Evolutionary conservation across 768 basidiomycete genomes (phyloP), one percentile per base, ranked within the genome.

Genomic region (Omphalotus guepiniiformis): DNA sequence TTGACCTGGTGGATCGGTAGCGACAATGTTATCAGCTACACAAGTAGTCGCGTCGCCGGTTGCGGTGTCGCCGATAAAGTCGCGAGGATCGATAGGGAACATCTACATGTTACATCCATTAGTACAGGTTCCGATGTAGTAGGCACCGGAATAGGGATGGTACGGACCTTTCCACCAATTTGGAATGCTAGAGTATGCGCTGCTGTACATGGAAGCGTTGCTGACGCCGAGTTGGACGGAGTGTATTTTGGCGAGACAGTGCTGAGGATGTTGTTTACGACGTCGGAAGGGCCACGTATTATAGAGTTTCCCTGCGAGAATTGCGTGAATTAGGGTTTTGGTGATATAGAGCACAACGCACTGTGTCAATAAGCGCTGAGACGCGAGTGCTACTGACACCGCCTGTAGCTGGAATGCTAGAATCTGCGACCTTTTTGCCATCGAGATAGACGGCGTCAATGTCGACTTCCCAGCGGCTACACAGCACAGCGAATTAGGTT

Each of bases 71-170:
- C 71, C 68, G 30, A 80, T 70, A 46, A 87, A 82, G 61, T 88
- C 85, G 18, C 83, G 75, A 4, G 85, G 83, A 58, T 87, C 85
- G 25, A 86, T 72, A 0, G 83, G 78, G 57, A 87, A 88, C 49
- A 74, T 69, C 65, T 72, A 58, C 27, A 15, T 22, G 28, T 23
- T 11, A 28, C 22, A 27, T 13, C 18, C 15, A 42, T 35, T 13
- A 39, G 40, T 19, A 21, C 5, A 6, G 23, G 19, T 16, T 12
- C n/a, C n/a, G n/a, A 18, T 28, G 30, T 7, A 13, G 32, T 7
- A 18, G 30, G 5, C 22, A 39, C 22, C 25, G n/a, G n/a, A 6
- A 26, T 27, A 8, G 8, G 38, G 35, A 16, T 21, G 22, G n/a
- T n/a, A n/a, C 45, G 18, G 42, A 71, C 69, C 62, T 73, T 64